Evolutionary conservation across 2,329 filamentous ascomycete genomes (phyloP).

Genomic region (Fusarium gaditjirri): DNA sequence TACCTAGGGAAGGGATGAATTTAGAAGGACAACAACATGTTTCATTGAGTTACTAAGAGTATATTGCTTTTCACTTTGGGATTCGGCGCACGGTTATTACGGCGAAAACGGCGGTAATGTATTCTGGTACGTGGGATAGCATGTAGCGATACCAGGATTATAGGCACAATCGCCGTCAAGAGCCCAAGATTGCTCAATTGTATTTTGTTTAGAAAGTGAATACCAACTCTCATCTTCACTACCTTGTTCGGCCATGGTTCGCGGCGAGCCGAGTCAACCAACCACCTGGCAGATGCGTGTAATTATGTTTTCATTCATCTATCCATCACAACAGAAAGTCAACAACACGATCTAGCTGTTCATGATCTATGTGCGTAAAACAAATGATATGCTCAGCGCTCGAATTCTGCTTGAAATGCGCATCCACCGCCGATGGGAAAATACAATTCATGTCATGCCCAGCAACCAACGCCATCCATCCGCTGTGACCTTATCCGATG

Average conservation of each 20-base stretch:
- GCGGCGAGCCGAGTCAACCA: not conserved
- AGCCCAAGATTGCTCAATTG: slow-evolving; percentile 25
- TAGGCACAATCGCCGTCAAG: slow-evolving; percentile 3
- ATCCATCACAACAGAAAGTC: slow-evolving; percentile 12
- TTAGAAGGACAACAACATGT: slow-evolving; percentile 2
- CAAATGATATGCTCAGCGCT: slow-evolving; percentile 26
- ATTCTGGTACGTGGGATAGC: slow-evolving; percentile 5
- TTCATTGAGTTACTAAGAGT: slow-evolving; percentile 8
- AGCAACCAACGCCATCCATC: slow-evolving; percentile 30
- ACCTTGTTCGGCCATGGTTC: not conserved
- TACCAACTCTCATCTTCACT: slow-evolving; percentile 15
- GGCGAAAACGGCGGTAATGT: slow-evolving; percentile 21
- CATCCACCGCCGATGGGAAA: slow-evolving; percentile 11
- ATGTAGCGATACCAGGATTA: not conserved
- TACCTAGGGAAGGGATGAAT: slow-evolving; percentile 17
- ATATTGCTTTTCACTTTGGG: slow-evolving; percentile 4
- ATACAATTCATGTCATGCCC: slow-evolving; percentile 22
- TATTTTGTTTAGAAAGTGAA: slow-evolving; percentile 3
- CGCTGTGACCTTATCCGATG: slow-evolving; percentile 5
- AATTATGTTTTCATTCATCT: slow-evolving; percentile 2
- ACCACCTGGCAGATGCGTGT: not conserved
- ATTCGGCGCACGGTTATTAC: not conserved
- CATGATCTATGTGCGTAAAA: slow-evolving; percentile 22
- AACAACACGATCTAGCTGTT: slow-evolving; percentile 6
- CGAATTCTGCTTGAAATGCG: slow-evolving; percentile 16